A percentile compares a stretch with the other conserved stretches of the same genome.
Conservation (phyloP, 805 yeast genomes). For the Candida vaughaniae region DNA sequence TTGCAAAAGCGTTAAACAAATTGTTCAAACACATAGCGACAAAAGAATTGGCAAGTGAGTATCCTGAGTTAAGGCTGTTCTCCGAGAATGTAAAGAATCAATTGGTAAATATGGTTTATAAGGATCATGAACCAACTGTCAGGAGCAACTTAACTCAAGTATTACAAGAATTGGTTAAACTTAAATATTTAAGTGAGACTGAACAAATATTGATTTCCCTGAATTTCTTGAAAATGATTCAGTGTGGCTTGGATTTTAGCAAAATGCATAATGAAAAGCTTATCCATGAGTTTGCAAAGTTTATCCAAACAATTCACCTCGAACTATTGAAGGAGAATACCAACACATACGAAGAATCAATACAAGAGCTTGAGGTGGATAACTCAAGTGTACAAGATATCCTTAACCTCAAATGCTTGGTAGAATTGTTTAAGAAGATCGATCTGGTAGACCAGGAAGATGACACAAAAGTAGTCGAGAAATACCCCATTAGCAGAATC, state of each 20-base stretch:
- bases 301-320: slow-evolving; percentile 42
- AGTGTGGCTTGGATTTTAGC: slow-evolving; percentile 14
- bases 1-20: slow-evolving; percentile 52
- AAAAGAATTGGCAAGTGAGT: slow-evolving; percentile 28
- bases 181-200: slow-evolving; percentile 63
- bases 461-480: neutral
- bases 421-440: slow-evolving; percentile 2
- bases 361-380: neutral
- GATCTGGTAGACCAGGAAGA: neutral
- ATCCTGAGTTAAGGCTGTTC: slow-evolving; percentile 69
- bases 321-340: neutral
- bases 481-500: slow-evolving; percentile 4
- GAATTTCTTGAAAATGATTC: slow-evolving; percentile 4
- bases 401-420: too few species aligned
- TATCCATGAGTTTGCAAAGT: slow-evolving; percentile 51
- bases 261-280: slow-evolving; percentile 24
- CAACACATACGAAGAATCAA: neutral
- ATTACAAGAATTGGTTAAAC: slow-evolving; percentile 52
- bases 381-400: too few species aligned
- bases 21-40: slow-evolving; percentile 33
- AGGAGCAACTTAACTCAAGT: slow-evolving; percentile 50
- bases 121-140: slow-evolving; percentile 49
- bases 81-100: slow-evolving; percentile 70
- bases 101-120: slow-evolving; percentile 54
- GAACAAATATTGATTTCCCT: slow-evolving; percentile 40